These are phyloP conservation scores for Linnemannia zychae DNA, from an alignment of 192 early-diverging fungal species.

Conservation along the genomic window DNA sequence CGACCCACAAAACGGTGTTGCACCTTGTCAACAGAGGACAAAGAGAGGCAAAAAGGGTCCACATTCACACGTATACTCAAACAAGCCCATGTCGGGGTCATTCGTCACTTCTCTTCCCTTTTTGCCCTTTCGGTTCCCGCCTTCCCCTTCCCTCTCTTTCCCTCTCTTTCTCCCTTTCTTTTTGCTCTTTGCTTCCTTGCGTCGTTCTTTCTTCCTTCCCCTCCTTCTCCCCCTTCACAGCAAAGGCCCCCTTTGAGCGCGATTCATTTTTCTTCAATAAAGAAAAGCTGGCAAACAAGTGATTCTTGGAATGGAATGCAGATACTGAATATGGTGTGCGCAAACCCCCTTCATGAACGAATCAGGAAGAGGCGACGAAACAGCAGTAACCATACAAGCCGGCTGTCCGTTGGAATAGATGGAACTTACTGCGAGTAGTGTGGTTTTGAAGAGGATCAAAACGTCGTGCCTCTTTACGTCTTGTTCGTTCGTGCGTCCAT, in stretches of 20 bases:
- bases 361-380: no score
- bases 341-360: background rate
- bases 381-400: background rate
- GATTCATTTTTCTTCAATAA: background rate
- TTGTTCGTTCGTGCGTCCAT: no score
- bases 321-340: background rate
- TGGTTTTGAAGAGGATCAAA: background rate
- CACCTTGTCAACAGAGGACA: background rate
- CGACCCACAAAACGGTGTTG: background rate
- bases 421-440: background rate
- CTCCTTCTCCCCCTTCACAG: background rate
- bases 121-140: background rate
- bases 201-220: background rate
- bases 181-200: background rate
- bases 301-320: background rate
- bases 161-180: background rate
- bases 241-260: background rate
- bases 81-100: background rate
- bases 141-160: background rate
- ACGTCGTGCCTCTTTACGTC: background rate
- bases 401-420: background rate
- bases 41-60: slow-evolving; percentile 5
- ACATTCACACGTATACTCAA: background rate
- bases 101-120: background rate
- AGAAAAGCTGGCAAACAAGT: background rate